Conservation (phyloP, 2,329 filamentous ascomycete species). For the Fusarium aywerte region DNA sequence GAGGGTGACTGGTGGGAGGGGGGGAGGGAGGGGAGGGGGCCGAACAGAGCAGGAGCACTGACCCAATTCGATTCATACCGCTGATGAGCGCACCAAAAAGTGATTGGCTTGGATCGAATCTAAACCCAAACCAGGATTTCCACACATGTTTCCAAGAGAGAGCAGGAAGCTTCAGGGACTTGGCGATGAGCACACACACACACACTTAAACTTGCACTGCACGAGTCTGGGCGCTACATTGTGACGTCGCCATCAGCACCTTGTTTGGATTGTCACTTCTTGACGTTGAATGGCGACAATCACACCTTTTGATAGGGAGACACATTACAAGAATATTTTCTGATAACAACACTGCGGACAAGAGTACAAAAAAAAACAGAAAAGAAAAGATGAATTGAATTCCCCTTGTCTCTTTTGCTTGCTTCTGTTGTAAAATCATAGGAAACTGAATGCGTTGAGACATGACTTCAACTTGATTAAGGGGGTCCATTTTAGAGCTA, state of each 20-base stretch:
- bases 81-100: slow-evolving; percentile 16
- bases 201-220: too few relatives aligned
- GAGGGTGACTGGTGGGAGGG: too few relatives aligned
- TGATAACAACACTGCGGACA: too few relatives aligned
- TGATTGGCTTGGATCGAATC: slow-evolving; percentile 30
- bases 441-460: slow-evolving; percentile 42
- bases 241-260: slow-evolving; percentile 43
- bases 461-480: slow-evolving; percentile 46
- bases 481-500: slow-evolving; percentile 30
- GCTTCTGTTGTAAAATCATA: slow-evolving; percentile 1
- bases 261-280: slow-evolving; percentile 20
- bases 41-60: too few relatives aligned
- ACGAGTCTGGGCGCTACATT: slow-evolving; percentile 25
- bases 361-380: too few relatives aligned
- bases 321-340: too few relatives aligned
- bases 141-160: slow-evolving; percentile 12
- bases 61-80: slow-evolving; percentile 13
- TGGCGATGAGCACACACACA: slow-evolving; percentile 28
- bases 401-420: slow-evolving; percentile 5
- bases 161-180: slow-evolving; percentile 37
- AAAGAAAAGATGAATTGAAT: background rate
- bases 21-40: too few relatives aligned
- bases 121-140: slow-evolving; percentile 36
- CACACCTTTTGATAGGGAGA: too few relatives aligned
- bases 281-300: slow-evolving; percentile 23